Evolutionary conservation across 495 filamentous ascomycete species (phyloP).

Genomic region (Rusavskia elegans): DNA sequence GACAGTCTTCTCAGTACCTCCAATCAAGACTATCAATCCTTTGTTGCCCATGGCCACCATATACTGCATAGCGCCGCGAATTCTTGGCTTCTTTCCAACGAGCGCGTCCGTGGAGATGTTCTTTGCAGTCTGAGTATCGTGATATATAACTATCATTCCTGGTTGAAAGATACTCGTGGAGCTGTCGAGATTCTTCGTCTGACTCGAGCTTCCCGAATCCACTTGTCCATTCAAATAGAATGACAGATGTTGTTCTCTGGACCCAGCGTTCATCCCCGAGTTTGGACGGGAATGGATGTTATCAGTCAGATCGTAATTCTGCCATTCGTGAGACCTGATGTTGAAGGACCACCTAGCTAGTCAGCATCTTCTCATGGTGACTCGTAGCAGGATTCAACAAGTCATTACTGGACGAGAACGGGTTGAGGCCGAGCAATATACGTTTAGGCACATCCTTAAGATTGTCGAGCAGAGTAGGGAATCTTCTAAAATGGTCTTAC

Average conservation of each 20-base stretch:
- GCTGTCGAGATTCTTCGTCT: constrained; percentile 7
- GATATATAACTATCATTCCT: constrained; percentile 25
- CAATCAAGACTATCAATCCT: constrained; percentile 23
- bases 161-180: constrained; percentile 12
- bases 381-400: too few relatives aligned
- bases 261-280: constrained; percentile 22
- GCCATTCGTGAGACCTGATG: constrained; percentile 14
- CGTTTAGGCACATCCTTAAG: too few relatives aligned
- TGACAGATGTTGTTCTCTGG: constrained; percentile 18
- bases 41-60: constrained; percentile 16
- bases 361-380: too few relatives aligned
- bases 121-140: constrained; percentile 16
- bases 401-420: too few relatives aligned
- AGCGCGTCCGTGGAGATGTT: constrained; percentile 21
- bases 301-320: constrained; percentile 19
- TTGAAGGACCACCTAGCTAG: constrained; percentile 13
- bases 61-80: constrained; percentile 19
- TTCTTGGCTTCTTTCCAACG: constrained; percentile 15
- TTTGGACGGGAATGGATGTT: constrained; percentile 17
- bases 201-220: constrained; percentile 17
- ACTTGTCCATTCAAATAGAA: constrained; percentile 29
- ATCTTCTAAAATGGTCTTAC: too few relatives aligned
- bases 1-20: constrained; percentile 18
- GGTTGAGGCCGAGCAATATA: too few relatives aligned
- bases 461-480: too few relatives aligned